Evolutionary conservation across 2,329 filamentous ascomycete genomes (phyloP).

Genomic region (Grosmannia huntii): DNA sequence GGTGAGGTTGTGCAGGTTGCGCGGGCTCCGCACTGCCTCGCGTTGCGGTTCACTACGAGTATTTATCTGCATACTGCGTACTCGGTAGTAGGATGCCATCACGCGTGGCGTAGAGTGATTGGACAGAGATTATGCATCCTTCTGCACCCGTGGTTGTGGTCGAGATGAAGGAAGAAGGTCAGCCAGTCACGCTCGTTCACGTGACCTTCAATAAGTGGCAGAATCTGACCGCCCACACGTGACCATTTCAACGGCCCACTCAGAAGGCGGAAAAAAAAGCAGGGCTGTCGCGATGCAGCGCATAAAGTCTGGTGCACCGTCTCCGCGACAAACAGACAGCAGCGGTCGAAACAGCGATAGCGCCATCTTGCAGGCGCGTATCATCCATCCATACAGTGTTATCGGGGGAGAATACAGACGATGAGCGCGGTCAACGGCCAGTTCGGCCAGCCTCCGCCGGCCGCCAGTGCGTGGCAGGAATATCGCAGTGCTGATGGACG

Average conservation of each 20-base stretch:
- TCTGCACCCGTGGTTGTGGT: too few species aligned
- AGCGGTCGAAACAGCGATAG: neutral
- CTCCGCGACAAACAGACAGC: neutral
- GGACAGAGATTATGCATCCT: too few species aligned
- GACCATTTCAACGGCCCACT: neutral
- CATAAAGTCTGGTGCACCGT: neutral
- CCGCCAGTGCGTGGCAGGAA: constrained; percentile 56
- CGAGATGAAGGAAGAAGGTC: too few species aligned
- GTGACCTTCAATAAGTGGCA: too few species aligned
- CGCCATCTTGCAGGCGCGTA: neutral
- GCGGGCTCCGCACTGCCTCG: too few species aligned
- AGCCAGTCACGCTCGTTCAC: too few species aligned
- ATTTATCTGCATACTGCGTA: too few species aligned
- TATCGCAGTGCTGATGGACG: constrained; percentile 70
- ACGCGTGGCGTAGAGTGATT: too few species aligned
- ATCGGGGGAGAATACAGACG: neutral
- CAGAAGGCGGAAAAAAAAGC: neutral
- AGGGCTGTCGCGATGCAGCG: neutral
- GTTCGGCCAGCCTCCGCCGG: constrained; percentile 28
- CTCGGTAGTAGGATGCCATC: too few species aligned
- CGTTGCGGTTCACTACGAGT: too few species aligned
- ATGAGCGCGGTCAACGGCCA: constrained; percentile 48
- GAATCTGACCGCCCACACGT: neutral
- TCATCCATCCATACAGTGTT: neutral
- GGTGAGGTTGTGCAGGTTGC: too few species aligned